phyloP scores from a whole-genome alignment of 768 basidiomycete genomes.

The Suillus clintonianus region DNA sequence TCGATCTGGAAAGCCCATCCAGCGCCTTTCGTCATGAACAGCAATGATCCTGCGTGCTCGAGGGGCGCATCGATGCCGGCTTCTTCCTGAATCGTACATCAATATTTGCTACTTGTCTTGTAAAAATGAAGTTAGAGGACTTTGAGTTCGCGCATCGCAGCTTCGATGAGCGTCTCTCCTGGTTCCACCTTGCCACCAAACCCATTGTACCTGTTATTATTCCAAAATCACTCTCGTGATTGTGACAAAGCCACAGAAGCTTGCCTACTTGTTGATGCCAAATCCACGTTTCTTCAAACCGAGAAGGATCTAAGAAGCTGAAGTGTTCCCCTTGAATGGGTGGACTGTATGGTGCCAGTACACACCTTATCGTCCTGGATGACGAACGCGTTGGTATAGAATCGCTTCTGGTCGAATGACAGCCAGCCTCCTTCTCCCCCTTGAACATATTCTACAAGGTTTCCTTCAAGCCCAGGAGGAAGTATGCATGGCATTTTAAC shows the following conservation, averaged over 20 bases:
- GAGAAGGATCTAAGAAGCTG: conserved; percentile 66
- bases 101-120: not conserved
- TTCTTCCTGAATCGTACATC: conserved; percentile 64
- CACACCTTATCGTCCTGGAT: conserved; percentile 51
- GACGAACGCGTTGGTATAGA: conserved; percentile 76
- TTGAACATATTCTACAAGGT: conserved; percentile 35
- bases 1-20: conserved; percentile 73
- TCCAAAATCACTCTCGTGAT: not conserved
- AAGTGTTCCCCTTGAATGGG: conserved; percentile 11
- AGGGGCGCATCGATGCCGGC: conserved; percentile 70
- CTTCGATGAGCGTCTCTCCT: conserved; percentile 66
- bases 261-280: conserved; percentile 55
- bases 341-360: not conserved
- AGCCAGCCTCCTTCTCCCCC: conserved; percentile 53
- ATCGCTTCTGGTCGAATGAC: conserved; percentile 37
- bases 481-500: conserved; percentile 8
- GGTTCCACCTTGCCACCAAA: conserved; percentile 88
- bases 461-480: conserved; percentile 48
- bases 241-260: not conserved
- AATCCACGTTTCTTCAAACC: conserved; percentile 83
- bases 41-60: conserved; percentile 60
- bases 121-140: conserved; percentile 31
- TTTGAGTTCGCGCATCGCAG: conserved; percentile 76
- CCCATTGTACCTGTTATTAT: conserved; percentile 71
- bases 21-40: conserved; percentile 57